Evolutionary conservation across 768 basidiomycete genomes (phyloP), one percentile per base, ranked within the genome.

Genomic region (Mycena olivaceomarginata): DNA sequence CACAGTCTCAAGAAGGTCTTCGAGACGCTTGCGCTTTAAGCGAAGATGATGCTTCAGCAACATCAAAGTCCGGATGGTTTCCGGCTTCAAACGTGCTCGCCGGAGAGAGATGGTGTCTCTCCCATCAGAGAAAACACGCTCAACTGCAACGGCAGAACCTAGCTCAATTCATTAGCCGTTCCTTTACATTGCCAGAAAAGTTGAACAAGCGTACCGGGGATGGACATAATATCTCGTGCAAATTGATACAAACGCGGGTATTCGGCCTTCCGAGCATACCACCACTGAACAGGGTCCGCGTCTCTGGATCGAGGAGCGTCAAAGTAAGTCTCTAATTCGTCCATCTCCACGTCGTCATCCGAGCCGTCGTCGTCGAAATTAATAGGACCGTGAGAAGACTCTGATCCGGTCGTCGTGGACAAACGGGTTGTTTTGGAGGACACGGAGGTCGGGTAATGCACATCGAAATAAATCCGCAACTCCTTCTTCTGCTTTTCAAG

Each of bases 21-120:
- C 56, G 8, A 62, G 37, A 9, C 7, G 5, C 39, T 62, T 62
- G 39, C 39, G 60, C 39, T 62, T 18, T n/a, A 62, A 40, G 20
- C 39, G 39, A 40, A 62, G 60, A 18, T 62, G 60, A 40, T n/a
- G 60, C 39, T 62, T 62, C 15, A 62, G 18, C 39, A 62, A 18
- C 60, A 62, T 62, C 60, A 62, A 62, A 62, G 60, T 62, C 60
- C 60, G 16, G 31, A 62, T 62, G 4, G 60, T 62, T 18, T 62
- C 39, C 8, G 60, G 60, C 60, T 62, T 62, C 60, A n/a, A 62
- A 40, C 16, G 4, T 16, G n/a, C 60, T 3, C 60, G 60, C 31
- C 60, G 39, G n/a, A n/a, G n/a, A 2, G 60, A 62, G 37, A 62
- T 62, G 1, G 60, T 62, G 39, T 62, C 60, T 40, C 60, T 62